Conservation (phyloP, 2,329 filamentous ascomycete genomes). For the Fusarium tjaetaba region DNA sequence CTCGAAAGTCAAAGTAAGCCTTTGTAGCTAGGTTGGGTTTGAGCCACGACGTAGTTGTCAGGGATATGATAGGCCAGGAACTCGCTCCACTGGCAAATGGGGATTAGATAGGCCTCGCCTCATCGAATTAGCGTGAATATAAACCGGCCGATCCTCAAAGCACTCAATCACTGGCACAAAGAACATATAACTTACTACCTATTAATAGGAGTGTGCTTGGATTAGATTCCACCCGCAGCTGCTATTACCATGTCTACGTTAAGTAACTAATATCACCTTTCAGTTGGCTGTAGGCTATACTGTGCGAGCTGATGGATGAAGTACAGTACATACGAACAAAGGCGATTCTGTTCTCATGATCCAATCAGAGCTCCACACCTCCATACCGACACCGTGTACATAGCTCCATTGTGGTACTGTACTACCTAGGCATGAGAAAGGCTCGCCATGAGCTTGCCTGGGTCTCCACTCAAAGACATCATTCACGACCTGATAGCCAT, state of each 20-base stretch:
- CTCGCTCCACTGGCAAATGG: conserved; percentile 1
- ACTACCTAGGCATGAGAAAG: background rate
- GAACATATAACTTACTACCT: background rate
- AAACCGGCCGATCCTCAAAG: background rate
- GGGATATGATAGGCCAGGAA: conserved; percentile 21
- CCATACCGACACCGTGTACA: background rate
- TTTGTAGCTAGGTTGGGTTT: background rate
- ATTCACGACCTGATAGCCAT: conserved; percentile 9
- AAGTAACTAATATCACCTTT: background rate
- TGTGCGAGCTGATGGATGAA: background rate
- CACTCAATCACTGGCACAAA: background rate
- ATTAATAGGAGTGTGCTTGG: background rate
- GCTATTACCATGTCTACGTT: background rate
- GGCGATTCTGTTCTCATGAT: background rate
- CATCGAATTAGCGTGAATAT: conserved; percentile 2
- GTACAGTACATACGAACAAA: background rate
- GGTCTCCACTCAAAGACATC: background rate
- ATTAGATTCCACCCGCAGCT: background rate
- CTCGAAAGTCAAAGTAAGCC: conserved; percentile 5
- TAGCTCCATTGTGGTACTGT: background rate
- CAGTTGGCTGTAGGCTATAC: background rate
- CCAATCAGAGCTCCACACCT: background rate
- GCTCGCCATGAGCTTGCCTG: background rate
- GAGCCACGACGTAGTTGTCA: conserved; percentile 26
- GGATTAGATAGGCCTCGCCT: conserved; percentile 1